Percentiles rank a stretch among this genome's conserved stretches.
phyloP scores from a whole-genome alignment of 306 rosid genomes.

The Sicyos baderoa region DNA sequence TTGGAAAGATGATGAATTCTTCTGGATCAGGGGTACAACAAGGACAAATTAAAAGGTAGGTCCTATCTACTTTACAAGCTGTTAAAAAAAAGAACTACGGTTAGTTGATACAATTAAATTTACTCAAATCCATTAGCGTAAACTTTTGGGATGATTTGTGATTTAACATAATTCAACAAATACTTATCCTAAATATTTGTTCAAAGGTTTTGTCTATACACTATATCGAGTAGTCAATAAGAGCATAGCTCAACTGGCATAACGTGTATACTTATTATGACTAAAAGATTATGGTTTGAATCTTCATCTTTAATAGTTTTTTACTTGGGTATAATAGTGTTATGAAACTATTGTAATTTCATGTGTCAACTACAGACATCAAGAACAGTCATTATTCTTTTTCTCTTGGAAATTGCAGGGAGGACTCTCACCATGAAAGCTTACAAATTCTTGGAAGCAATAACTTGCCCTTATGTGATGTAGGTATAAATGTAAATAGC shows the following conservation, averaged over 20 bases:
- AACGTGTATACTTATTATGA: no score
- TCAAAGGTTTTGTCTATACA: not conserved
- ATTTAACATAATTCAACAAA: no score
- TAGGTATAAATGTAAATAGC: conserved; percentile 74
- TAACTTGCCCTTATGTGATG: conserved; percentile 53
- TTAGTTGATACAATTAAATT: not conserved
- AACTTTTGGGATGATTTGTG: no score
- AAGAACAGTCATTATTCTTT: conserved; percentile 21
- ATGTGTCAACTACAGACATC: not conserved
- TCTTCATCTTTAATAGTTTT: no score
- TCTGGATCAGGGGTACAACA: conserved; percentile 44
- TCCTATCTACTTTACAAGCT: conserved; percentile 14
- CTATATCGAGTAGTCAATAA: no score
- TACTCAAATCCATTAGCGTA: no score
- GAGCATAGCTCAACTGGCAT: no score
- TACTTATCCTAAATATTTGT: not conserved
- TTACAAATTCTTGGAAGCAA: conserved; percentile 60
- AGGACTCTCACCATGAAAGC: conserved; percentile 58
- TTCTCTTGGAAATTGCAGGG: conserved; percentile 49
- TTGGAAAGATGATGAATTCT: conserved; percentile 42
- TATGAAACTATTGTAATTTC: not conserved
- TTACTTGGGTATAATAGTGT: no score
- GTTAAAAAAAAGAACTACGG: no score
- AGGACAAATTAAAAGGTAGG: conserved; percentile 57
- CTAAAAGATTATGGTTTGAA: no score